Evolutionary conservation across 495 filamentous ascomycete species (phyloP).

Genomic region (Xylaria longipes): DNA sequence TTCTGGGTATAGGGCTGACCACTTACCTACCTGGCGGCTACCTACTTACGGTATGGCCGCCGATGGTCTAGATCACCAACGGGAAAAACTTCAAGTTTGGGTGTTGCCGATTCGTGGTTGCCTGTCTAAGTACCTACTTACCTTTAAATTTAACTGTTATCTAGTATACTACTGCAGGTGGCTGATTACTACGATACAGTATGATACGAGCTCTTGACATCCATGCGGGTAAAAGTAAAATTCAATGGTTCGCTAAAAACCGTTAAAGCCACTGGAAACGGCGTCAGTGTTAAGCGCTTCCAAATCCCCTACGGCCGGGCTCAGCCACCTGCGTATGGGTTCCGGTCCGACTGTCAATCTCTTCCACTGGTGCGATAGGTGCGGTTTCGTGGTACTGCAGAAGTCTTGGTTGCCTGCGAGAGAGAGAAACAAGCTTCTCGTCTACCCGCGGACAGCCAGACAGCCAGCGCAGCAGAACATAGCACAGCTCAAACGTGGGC

Average conservation of each 20-base stretch:
- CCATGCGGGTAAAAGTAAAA: neutral
- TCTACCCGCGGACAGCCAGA: neutral
- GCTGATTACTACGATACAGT: neutral
- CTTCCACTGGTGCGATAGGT: neutral
- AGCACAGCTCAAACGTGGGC: neutral
- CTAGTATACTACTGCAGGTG: neutral
- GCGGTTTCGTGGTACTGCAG: neutral
- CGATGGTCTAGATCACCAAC: neutral
- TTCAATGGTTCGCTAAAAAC: neutral
- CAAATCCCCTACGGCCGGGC: neutral
- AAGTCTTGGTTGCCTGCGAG: neutral
- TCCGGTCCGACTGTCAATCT: neutral
- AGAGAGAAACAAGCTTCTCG: constrained; percentile 13
- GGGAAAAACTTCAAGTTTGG: neutral
- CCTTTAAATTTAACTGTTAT: neutral
- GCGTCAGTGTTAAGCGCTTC: neutral
- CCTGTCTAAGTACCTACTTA: neutral
- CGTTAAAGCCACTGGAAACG: neutral
- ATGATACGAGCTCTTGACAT: neutral
- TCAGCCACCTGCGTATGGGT: neutral
- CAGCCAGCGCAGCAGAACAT: neutral
- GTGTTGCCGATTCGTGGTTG: neutral
- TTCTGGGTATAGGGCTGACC: neutral
- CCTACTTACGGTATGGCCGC: neutral
- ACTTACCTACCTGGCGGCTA: neutral